Evolutionary conservation across 805 yeast genomes (phyloP), one percentile per base, ranked within the genome.

Genomic region (Groenewaldozyma tartarivorans): DNA sequence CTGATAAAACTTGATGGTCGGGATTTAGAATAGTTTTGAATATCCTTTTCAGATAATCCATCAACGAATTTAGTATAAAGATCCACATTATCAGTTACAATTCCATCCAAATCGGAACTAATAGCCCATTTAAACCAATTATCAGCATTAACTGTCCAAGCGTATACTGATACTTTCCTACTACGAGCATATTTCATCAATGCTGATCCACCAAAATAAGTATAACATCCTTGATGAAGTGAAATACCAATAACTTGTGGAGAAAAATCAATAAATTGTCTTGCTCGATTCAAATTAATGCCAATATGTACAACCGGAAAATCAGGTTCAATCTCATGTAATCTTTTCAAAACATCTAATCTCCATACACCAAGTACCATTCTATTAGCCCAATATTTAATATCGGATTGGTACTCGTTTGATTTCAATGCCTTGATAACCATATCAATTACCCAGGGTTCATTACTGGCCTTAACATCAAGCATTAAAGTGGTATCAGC

Each of bases 171-270:
- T 21, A 68, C 60, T 29, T 60, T 56, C 17, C 60, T 48, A 11
- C 50, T 47, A 20, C 52, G 45, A 15, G 69, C 53, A 5, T 55
- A 47, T 1, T 58, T 61, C n/a, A 66, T 50, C 38, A 62, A 47
- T 43, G 44, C 43, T 45, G 53, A 47, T 55, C 73, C 54, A 45
- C 66, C 48, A 13, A 19, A 18, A 40, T 49, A 3, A 61, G 66
- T 75, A 71, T 66, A 54, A 73, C 69, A 52, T 69, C 65, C 53
- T 22, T 51, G 42, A 21, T 50, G 53, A 31, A 46, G 68, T 52
- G 65, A 60, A 38, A 86, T 79, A 33, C 79, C 71, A 24, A 79
- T 82, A 21, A 67, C 64, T 40, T 78, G 66, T 57, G 73, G 76
- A 50, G 66, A 67, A 50, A 74, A 74, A 16, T 54, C 48, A 48